These are phyloP conservation scores for Kockovaella imperatae DNA, from an alignment of 768 basidiomycete species.

Conservation along the genomic window DNA sequence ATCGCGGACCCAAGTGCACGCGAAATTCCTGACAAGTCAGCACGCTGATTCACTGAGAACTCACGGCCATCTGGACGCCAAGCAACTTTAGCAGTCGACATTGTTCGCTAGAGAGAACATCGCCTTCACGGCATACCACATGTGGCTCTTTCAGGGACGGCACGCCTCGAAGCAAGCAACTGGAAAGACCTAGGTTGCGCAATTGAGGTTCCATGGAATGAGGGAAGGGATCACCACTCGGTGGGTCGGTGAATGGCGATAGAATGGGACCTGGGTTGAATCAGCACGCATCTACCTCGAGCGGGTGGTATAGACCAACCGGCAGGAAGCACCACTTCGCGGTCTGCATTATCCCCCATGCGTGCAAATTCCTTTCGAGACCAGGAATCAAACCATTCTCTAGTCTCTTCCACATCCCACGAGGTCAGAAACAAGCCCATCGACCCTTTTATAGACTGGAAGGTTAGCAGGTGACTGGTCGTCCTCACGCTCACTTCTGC, in stretches of 20 bases:
- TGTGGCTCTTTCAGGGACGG: slow-evolving; percentile 76
- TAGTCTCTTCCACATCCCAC: slow-evolving; percentile 77
- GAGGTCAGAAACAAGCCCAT: slow-evolving; percentile 90
- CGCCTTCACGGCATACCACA: slow-evolving; percentile 73
- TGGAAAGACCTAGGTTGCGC: slow-evolving; percentile 79
- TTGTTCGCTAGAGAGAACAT: slow-evolving; percentile 72
- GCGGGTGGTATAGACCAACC: slow-evolving; percentile 27
- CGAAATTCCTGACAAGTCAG: slow-evolving; percentile 36
- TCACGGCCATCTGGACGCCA: slow-evolving; percentile 72
- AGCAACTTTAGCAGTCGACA: slow-evolving; percentile 86
- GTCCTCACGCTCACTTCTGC: slow-evolving; percentile 60
- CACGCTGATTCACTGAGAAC: slow-evolving; percentile 11
- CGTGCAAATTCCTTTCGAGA: slow-evolving; percentile 84
- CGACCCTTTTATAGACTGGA: slow-evolving; percentile 85
- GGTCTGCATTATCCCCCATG: slow-evolving; percentile 67
- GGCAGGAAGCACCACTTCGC: slow-evolving; percentile 64
- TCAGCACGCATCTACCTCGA: slow-evolving; percentile 11
- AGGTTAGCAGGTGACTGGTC: not conserved
- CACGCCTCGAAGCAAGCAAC: slow-evolving; percentile 75
- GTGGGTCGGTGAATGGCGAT: slow-evolving; percentile 55
- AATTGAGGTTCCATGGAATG: slow-evolving; percentile 97
- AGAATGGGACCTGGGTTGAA: slow-evolving; percentile 84
- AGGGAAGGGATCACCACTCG: slow-evolving; percentile 69
- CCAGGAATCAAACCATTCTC: slow-evolving; percentile 90
- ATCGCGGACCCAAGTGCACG: slow-evolving; percentile 38